Evolutionary conservation across 306 rosid genomes (phyloP), one percentile per base, ranked within the genome.

Genomic region (Carpinus viminea): DNA sequence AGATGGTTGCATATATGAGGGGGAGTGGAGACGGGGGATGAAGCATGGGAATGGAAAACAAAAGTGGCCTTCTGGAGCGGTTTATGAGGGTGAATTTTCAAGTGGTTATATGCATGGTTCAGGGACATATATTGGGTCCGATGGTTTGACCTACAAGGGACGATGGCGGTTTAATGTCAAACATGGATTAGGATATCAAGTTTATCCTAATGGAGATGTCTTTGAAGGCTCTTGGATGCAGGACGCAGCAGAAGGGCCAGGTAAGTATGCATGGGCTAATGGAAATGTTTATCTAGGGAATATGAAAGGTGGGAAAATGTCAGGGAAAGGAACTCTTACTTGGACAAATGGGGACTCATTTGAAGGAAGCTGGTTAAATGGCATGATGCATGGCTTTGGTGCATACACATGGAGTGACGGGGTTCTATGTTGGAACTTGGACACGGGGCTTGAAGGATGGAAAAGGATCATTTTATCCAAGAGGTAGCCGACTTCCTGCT

Each of bases 1-100:
- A 43, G 98, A 93, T 85, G 94, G 97, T 74, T 93, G 98, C 84
- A 76, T 85, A 21, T 95, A 93, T 73, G 97, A 90, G 57, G 99
- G 99, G 41, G 99, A 88, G 85, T 95, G 99, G 99, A 90, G 98
- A 86, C 84, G 91, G 79, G 99, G 99, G 90, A 91, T 93, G 94
- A 93, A 90, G 84, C 88, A 91, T 76, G 99, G 97, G 77, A 68
- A 4, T 70, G 99, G 99, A 81, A 93, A 85, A 80, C 78, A 87
- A 52, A 82, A 68, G 56, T 93, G 89, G 91, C 74, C 89, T 84
- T 93, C 98, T 71, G 99, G 97, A 43, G 84, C 88, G 16, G 55
- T 76, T 80, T 95, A 93, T 76, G 94, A 93, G 60, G 99, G 99
- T 38, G 98, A 95, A 77, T 90, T 91, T 76, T 90, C 97, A 13